A percentile compares a stretch with the other conserved stretches of the same genome.
Evolutionary conservation across 805 yeast genomes (phyloP).

Genomic region (Wickerhamiella kurtzmanii): DNA sequence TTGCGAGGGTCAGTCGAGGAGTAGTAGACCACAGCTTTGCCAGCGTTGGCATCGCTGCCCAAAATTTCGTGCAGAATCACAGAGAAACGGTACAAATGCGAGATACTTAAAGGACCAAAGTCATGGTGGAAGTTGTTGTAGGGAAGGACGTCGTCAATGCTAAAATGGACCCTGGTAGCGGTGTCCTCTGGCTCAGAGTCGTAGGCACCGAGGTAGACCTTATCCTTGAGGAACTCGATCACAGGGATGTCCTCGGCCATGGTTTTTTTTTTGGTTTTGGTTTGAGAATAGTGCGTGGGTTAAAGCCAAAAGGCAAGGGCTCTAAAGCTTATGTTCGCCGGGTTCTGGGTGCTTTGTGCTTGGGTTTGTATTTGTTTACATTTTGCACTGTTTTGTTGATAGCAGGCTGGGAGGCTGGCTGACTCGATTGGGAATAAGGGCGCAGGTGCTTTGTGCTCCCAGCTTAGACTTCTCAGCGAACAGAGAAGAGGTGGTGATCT

Average conservation of each 20-base stretch:
- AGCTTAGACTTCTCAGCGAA: not conserved
- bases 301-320: no score
- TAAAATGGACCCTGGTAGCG: conserved; percentile 63
- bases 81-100: conserved; percentile 88
- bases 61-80: conserved; percentile 83
- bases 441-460: no score
- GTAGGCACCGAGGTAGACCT: conserved; percentile 77
- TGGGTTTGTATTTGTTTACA: not conserved
- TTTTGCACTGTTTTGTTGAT: not conserved
- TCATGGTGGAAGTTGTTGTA: conserved; percentile 93
- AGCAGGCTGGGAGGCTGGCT: not conserved
- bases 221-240: conserved; percentile 28
- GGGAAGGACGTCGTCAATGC: conserved; percentile 83
- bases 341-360: no score
- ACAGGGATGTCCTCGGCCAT: conserved; percentile 19
- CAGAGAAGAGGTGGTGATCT: no score
- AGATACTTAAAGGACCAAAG: conserved; percentile 91
- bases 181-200: conserved; percentile 70
- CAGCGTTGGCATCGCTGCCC: conserved; percentile 70
- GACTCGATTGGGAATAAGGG: not conserved
- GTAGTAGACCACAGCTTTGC: conserved; percentile 82
- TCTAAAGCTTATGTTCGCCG: no score
- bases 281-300: not conserved
- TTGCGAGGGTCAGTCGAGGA: conserved; percentile 69
- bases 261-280: not conserved